Evolutionary conservation across 2,329 filamentous ascomycete species (phyloP), one percentile per base, ranked within the genome.

Genomic region (Leptographium galeiforme): DNA sequence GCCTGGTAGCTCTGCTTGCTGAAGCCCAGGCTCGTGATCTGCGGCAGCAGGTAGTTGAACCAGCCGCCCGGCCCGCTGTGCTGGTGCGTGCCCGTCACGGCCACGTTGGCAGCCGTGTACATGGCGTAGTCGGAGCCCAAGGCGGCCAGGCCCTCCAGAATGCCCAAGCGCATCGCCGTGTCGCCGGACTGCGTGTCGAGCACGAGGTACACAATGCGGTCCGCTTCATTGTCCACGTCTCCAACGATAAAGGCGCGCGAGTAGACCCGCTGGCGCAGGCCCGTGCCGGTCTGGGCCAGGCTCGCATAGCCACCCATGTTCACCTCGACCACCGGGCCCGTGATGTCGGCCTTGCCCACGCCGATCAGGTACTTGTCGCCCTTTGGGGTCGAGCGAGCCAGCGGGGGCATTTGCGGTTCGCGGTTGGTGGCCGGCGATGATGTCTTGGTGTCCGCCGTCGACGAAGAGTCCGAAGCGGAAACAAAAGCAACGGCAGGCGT

Each of bases 291-390:
- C 70, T 97, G 91, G 44, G 79, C 78, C n/a, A 84, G 73, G 66
- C 90, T 86, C 36, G 91, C 91, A 71, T 96, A 96, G 57, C 90
- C 90, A 76, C 91, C 93, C 64, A 96, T 78, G 62, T 89, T 89
- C 63, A 96, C 79, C 67, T 96, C 89, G 25, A 94, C 89, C 13
- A 94, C 88, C 0, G 89, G 89, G 2, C 87, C 77, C 0, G 77
- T 81, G 59, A 80, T 78, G 59, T 81, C 77, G 7, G 72, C 76
- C 63, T 79, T 79, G 48, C 77, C 77, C 2, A 77, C 75, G 18
- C 77, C 77, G 47, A 80, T 62, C 38, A 79, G 68, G 56, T 78
- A 79, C 55, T 66, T 66, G 55, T 71, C 68, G n/a, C 64, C 66
- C 6, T 58, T 52, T 13, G 60, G 57, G 11, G 60, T 57, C 5